phyloP scores from a whole-genome alignment of 805 yeast species.

The Lachancea cidri region DNA sequence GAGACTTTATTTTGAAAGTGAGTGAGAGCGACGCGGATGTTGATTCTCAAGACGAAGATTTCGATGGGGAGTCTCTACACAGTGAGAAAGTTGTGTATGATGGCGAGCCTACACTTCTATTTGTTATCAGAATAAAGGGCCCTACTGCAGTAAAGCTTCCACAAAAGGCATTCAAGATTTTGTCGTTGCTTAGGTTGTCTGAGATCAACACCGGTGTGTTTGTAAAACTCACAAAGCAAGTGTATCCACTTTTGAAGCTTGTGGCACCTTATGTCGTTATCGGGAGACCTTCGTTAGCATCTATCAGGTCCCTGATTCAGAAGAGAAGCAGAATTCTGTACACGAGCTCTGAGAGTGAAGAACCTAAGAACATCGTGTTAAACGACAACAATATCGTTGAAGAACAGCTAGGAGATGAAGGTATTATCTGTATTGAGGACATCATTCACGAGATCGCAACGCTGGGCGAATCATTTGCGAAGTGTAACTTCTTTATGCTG shows the following conservation, averaged over 20 bases:
- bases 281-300: constrained; percentile 68
- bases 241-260: constrained; percentile 58
- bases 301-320: constrained; percentile 68
- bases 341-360: constrained; percentile 30
- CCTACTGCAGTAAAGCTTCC: constrained; percentile 65
- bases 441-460: constrained; percentile 64
- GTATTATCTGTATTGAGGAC: constrained; percentile 77
- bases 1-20: constrained; percentile 33
- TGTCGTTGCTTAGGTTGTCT: constrained; percentile 55
- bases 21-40: constrained; percentile 17
- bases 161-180: constrained; percentile 52
- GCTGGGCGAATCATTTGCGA: constrained; percentile 60
- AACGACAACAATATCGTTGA: constrained; percentile 75
- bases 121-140: constrained; percentile 63
- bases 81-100: constrained; percentile 34
- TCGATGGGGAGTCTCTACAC: constrained; percentile 24
- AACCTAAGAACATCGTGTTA: constrained; percentile 42
- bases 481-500: constrained; percentile 53
- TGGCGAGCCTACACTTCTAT: constrained; percentile 48
- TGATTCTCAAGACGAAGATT: constrained; percentile 24
- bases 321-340: constrained; percentile 62
- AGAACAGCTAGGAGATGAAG: constrained; percentile 62
- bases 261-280: constrained; percentile 68
- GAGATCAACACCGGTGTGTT: constrained; percentile 67
- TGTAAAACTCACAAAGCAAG: constrained; percentile 54